These are phyloP conservation scores for Russula earlei DNA, from an alignment of 768 basidiomycete species.

Conservation along the genomic window DNA sequence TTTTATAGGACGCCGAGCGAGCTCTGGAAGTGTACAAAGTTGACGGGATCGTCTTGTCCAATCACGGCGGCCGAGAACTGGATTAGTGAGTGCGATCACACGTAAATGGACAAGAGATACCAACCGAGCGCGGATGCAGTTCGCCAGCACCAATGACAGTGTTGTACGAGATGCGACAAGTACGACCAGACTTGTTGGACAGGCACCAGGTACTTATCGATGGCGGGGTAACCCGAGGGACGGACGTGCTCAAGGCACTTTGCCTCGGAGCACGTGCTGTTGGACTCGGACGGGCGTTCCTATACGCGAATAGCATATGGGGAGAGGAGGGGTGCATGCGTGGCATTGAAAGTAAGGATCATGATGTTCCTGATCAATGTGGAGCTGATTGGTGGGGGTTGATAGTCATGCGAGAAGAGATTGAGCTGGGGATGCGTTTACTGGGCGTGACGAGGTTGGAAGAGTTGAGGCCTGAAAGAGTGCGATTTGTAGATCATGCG, in stretches of 20 bases:
- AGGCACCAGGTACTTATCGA: slow-evolving; percentile 36
- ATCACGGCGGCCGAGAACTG: slow-evolving; percentile 41
- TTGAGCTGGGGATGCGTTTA: slow-evolving; percentile 32
- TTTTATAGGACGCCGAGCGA: slow-evolving; percentile 35
- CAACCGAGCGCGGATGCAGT: slow-evolving; percentile 16
- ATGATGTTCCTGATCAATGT: background rate
- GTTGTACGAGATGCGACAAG: slow-evolving; percentile 35
- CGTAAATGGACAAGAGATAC: background rate
- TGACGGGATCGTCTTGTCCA: slow-evolving; percentile 39
- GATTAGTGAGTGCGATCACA: slow-evolving; percentile 30
- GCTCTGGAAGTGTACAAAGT: slow-evolving; percentile 34
- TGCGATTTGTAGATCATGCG: slow-evolving; percentile 22
- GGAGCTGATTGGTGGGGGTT: background rate
- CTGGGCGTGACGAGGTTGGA: slow-evolving; percentile 33
- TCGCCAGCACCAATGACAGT: slow-evolving; percentile 37
- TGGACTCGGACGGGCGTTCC: slow-evolving; percentile 36
- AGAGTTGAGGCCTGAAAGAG: slow-evolving; percentile 30
- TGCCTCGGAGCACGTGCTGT: slow-evolving; percentile 39
- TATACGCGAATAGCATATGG: slow-evolving; percentile 34
- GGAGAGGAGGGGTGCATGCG: slow-evolving; percentile 26
- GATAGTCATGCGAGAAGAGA: slow-evolving; percentile 34
- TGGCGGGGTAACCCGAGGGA: slow-evolving; percentile 37
- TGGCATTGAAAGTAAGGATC: slow-evolving; percentile 23
- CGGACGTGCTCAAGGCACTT: slow-evolving; percentile 42
- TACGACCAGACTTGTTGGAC: slow-evolving; percentile 33